Evolutionary conservation across 2,329 filamentous ascomycete species (phyloP).

Genomic region (Periconia digitata): DNA sequence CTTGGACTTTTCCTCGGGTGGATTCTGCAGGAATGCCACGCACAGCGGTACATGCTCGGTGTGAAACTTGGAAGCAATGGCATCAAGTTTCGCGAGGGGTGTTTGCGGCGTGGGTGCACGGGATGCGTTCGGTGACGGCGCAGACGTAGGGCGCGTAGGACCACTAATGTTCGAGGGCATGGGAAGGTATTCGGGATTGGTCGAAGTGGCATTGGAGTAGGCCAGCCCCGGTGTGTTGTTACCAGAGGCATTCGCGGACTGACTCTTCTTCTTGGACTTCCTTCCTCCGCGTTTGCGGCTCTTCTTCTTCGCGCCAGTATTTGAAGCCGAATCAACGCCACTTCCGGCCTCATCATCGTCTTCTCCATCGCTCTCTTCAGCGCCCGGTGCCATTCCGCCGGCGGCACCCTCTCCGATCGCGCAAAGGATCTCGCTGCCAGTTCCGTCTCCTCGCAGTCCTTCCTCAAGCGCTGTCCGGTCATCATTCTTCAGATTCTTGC

Average conservation of each 20-base stretch:
- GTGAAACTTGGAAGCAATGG: conserved; percentile 66
- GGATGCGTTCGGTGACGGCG: conserved; percentile 41
- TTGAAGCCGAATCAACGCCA: conserved; percentile 29
- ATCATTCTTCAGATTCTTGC: conserved; percentile 68
- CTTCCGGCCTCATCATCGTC: conserved; percentile 42
- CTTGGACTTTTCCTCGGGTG: conserved; percentile 64
- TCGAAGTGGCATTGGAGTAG: conserved; percentile 27
- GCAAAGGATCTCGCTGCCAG: conserved; percentile 61
- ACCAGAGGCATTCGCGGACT: conserved; percentile 43
- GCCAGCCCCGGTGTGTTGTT: conserved; percentile 45
- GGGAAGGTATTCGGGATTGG: conserved; percentile 42
- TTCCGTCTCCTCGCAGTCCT: conserved; percentile 59
- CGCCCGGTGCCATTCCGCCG: conserved; percentile 42
- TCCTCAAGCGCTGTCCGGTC: conserved; percentile 59
- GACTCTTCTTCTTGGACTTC: conserved; percentile 51
- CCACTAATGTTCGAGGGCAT: conserved; percentile 39
- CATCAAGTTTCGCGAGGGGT: conserved; percentile 62
- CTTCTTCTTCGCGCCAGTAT: conserved; percentile 36
- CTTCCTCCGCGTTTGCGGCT: conserved; percentile 38
- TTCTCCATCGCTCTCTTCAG: conserved; percentile 43
- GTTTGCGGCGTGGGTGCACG: conserved; percentile 34
- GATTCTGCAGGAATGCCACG: conserved; percentile 60
- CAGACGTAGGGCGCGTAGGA: conserved; percentile 33
- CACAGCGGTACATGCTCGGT: conserved; percentile 67
- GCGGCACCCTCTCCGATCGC: conserved; percentile 56